These are phyloP conservation scores for Ustilago curta DNA, from an alignment of 1,284 basidiomycete genomes.

Conservation along the genomic window DNA sequence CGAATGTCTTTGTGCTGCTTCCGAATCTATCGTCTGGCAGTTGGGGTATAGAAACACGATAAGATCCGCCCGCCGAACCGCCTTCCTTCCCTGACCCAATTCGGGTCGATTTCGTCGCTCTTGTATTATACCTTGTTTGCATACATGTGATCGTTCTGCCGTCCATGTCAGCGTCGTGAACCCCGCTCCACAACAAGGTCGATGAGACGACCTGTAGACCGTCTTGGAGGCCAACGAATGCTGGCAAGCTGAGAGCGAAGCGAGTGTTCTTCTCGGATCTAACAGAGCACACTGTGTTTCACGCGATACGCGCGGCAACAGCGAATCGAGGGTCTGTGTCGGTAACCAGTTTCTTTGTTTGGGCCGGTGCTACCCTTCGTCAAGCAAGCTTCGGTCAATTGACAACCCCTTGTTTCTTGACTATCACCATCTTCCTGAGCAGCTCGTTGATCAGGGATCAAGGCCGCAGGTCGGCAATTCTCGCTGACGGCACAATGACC, in stretches of 20 bases:
- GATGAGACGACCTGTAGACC: not conserved
- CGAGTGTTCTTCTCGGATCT: no score
- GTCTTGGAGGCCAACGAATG: not conserved
- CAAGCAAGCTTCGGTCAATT: no score
- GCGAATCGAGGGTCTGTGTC: constrained; percentile 1
- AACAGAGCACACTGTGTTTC: no score
- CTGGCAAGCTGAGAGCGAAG: no score
- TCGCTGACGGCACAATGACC: constrained; percentile 3
- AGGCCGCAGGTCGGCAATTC: no score
- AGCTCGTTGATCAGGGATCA: no score
- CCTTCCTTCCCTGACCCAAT: not conserved
- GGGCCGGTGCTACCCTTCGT: not conserved
- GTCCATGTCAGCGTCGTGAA: not conserved
- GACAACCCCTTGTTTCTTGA: no score
- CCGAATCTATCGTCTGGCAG: not conserved
- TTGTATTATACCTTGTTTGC: constrained; percentile 14
- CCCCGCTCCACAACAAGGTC: not conserved
- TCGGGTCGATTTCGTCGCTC: not conserved
- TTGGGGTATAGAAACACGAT: not conserved
- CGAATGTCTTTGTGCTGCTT: no score
- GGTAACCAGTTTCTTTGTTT: constrained; percentile 9
- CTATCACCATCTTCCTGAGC: constrained; percentile 11
- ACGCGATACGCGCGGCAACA: constrained; percentile 8
- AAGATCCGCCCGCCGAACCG: no score
- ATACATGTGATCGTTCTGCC: not conserved